Conservation (phyloP, 129 eudicot species). For the Chrysanthemum seticuspe region DNA sequence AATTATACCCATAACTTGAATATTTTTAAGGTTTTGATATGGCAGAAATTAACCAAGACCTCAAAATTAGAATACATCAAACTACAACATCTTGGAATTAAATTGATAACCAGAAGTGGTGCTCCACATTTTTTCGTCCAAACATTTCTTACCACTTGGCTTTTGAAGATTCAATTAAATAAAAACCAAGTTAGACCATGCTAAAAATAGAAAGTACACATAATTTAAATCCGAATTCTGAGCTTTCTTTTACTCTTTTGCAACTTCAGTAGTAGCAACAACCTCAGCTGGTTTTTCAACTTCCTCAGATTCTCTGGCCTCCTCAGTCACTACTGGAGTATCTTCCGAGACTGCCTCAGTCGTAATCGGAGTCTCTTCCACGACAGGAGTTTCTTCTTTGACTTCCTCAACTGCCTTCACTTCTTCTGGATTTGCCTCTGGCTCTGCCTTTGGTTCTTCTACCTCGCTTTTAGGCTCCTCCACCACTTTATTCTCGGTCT, state of each 20-base stretch:
- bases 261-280: conserved; percentile 25
- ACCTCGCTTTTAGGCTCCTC: conserved; percentile 23
- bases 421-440: conserved; percentile 19
- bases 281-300: conserved; percentile 21
- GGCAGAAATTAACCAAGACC: neutral
- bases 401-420: conserved; percentile 20
- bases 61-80: neutral
- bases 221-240: conserved; percentile 1
- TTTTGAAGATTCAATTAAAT: conserved; percentile 19
- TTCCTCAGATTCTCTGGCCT: conserved; percentile 15
- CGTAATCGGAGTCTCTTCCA: too few species aligned
- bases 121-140: conserved; percentile 8
- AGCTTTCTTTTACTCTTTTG: conserved; percentile 24
- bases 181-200: conserved; percentile 18
- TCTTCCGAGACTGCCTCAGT: too few species aligned
- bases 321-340: neutral
- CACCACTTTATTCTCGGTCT: conserved; percentile 10
- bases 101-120: conserved; percentile 11
- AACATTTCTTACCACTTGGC: conserved; percentile 25
- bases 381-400: neutral
- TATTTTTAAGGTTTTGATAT: neutral
- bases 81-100: neutral
- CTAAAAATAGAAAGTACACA: conserved; percentile 26
- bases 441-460: conserved; percentile 19
- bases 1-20: too few species aligned